phyloP scores from a whole-genome alignment of 495 filamentous ascomycete genomes.

The Immersiella caudata region DNA sequence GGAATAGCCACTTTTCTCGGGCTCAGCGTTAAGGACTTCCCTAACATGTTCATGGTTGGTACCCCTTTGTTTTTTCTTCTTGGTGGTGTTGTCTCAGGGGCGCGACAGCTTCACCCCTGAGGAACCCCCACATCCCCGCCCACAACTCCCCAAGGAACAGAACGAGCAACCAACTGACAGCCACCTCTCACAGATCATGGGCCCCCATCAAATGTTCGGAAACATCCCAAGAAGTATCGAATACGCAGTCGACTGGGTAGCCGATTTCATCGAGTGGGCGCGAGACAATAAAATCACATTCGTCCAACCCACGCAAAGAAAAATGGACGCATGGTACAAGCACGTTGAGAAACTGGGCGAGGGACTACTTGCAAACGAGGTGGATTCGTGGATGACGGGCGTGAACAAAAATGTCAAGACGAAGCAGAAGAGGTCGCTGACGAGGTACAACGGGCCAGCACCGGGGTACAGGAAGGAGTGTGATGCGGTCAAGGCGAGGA shows the following conservation, averaged over 20 bases:
- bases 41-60: constrained; percentile 54
- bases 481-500: constrained; percentile 27
- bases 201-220: constrained; percentile 50
- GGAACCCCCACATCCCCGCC: too few relatives aligned
- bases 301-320: constrained; percentile 48
- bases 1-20: constrained; percentile 55
- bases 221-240: constrained; percentile 55
- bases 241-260: constrained; percentile 55
- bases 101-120: too few relatives aligned
- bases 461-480: constrained; percentile 29
- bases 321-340: constrained; percentile 53
- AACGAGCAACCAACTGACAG: background rate
- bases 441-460: constrained; percentile 36
- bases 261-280: constrained; percentile 49
- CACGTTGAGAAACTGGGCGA: constrained; percentile 25
- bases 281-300: constrained; percentile 45
- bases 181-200: constrained; percentile 36
- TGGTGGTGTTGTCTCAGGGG: too few relatives aligned
- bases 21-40: constrained; percentile 50
- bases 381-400: constrained; percentile 48
- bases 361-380: constrained; percentile 43
- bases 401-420: constrained; percentile 42
- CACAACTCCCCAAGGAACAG: too few relatives aligned
- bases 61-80: too few relatives aligned
- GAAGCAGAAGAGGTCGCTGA: constrained; percentile 43